These are phyloP conservation scores for Solanum corneliomulleri DNA, from an alignment of 257 asterid genomes.

Conservation along the genomic window DNA sequence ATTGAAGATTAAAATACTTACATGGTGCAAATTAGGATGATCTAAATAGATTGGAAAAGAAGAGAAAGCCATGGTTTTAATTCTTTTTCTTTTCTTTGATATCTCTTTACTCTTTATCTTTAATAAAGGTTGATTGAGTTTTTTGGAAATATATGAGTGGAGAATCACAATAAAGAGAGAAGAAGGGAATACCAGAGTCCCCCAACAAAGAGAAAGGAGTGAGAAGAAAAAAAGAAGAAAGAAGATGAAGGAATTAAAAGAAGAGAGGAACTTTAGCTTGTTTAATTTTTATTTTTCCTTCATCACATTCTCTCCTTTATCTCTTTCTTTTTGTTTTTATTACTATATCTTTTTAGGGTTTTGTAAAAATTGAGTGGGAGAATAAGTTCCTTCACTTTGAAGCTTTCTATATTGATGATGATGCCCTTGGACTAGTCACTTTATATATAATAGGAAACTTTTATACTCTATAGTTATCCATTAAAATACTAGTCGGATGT, in stretches of 20 bases:
- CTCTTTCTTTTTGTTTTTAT: conserved; percentile 19
- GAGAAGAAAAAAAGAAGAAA: conserved; percentile 1
- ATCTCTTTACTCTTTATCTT: conserved; percentile 18
- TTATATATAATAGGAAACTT: neutral
- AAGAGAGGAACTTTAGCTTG: conserved; percentile 14
- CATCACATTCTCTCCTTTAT: conserved; percentile 1
- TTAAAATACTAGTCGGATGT: neutral
- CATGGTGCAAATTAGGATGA: conserved; percentile 46
- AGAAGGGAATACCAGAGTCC: conserved; percentile 17
- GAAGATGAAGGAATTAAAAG: conserved; percentile 7
- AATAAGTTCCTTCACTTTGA: conserved; percentile 22
- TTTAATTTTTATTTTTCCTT: conserved; percentile 3
- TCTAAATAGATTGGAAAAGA: conserved; percentile 44
- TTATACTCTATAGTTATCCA: neutral
- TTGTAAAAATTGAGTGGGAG: conserved; percentile 14
- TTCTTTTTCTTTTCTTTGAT: neutral
- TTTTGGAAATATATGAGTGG: conserved; percentile 33
- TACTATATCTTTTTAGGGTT: conserved; percentile 19
- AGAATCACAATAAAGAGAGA: conserved; percentile 12
- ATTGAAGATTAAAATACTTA: conserved; percentile 7
- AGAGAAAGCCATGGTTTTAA: conserved; percentile 27
- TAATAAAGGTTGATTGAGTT: conserved; percentile 19
- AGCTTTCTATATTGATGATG: conserved; percentile 9
- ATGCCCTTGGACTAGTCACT: neutral
- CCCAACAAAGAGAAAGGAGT: conserved; percentile 8